phyloP scores from a whole-genome alignment of 2,329 filamentous ascomycete species.

The Diaporthe velutina region DNA sequence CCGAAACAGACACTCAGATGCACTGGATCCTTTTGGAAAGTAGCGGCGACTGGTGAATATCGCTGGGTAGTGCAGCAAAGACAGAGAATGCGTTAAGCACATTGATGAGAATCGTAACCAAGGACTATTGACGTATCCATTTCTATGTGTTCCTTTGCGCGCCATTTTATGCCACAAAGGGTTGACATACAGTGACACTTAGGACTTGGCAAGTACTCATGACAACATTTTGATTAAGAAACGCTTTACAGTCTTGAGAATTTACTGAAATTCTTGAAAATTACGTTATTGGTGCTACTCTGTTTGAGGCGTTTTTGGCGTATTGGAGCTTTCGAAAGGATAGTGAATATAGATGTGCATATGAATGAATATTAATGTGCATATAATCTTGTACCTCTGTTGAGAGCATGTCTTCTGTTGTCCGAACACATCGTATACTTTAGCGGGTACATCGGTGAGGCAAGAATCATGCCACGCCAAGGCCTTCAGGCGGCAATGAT shows the following conservation, averaged over 20 bases:
- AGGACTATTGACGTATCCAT: background rate
- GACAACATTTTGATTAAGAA: background rate
- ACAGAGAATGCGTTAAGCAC: background rate
- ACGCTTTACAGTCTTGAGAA: background rate
- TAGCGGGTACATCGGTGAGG: background rate
- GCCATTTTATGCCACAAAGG: background rate
- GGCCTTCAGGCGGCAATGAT: slow-evolving; percentile 4
- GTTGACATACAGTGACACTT: background rate
- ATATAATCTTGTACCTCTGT: background rate
- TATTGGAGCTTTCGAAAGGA: background rate
- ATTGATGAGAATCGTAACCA: background rate
- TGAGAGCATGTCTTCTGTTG: background rate
- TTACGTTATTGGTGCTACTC: background rate
- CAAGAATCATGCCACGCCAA: slow-evolving; percentile 6
- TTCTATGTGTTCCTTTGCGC: background rate
- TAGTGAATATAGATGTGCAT: background rate
- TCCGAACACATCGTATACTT: background rate
- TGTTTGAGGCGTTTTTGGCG: background rate
- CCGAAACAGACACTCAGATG: background rate
- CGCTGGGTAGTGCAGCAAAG: background rate
- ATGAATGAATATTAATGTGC: background rate
- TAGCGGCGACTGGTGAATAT: background rate
- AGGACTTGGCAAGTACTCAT: background rate
- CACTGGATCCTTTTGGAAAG: too few species aligned
- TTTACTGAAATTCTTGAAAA: background rate